Base-by-base conservation (phyloP, 345 rosid genomes). In the Boechera stricta region DNA sequence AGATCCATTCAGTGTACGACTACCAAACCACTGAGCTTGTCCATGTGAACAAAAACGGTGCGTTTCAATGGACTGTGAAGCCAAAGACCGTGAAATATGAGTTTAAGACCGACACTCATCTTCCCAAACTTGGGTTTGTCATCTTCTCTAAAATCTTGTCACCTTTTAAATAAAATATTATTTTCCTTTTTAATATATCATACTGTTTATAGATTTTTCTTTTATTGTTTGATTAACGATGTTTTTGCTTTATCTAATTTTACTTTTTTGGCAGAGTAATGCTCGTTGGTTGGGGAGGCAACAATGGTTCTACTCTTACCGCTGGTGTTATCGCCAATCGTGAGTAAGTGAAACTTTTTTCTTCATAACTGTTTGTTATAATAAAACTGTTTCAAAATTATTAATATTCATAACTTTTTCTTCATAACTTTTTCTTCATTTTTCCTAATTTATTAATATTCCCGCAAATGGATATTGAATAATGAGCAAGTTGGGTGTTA, bases 281-380 rank as follows among this genome's bases (percentile, higher is more conserved):
- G 98, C 97, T 95, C 60, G 99, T 89, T 45, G 98, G 99, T 3
- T 95, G 98, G 98, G 99, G 97, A 15, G 98, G 98, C 59, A 92
- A 95, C 89, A 95, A 95, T 52, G 99, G 97, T 18, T 86, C 89
- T 2, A 91, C 99, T 31, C 97, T 95, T 53, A 95, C 96, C 11
- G 98, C 89, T 47, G 99, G 87, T 67, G 86, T 95, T 32, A 89
- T 92, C 15, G 97, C 98, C 10, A 95, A 95, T 88, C 76, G 87
- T 69, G 96, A 91, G 99, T 92, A 82, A 88, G 98, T 83, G 69
- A 4, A 61, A 2, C 44, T 2, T 8, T 7, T n/a, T 35, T 21
- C 21, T 45, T 47, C 7, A 16, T 28, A 28, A 36, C 44, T 32
- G 24, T 63, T 28, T 0, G 28, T 29, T 44, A 10, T 45, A 0